phyloP scores from a whole-genome alignment of 805 yeast species.

The Hyphopichia homilentoma region DNA sequence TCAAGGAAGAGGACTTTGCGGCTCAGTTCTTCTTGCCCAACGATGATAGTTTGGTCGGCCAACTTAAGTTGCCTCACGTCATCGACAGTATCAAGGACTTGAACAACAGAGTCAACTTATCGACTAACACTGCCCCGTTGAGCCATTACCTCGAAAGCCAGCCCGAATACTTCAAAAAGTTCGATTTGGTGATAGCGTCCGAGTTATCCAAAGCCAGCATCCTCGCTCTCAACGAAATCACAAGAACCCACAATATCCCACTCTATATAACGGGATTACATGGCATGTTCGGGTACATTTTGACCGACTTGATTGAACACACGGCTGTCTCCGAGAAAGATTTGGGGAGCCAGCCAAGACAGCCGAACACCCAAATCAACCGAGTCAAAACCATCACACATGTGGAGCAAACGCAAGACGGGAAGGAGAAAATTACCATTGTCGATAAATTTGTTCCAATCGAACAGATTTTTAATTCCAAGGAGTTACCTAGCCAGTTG shows the following conservation, averaged over 20 bases:
- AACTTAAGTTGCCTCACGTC: constrained; percentile 52
- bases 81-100: constrained; percentile 59
- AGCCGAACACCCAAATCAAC: constrained; percentile 50
- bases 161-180: constrained; percentile 44
- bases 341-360: constrained; percentile 39
- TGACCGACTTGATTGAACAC: constrained; percentile 73
- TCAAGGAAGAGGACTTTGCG: constrained; percentile 61
- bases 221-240: constrained; percentile 45
- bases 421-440: constrained; percentile 41
- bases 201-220: constrained; percentile 48
- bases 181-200: constrained; percentile 73
- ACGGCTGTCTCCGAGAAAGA: constrained; percentile 51
- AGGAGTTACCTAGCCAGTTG: constrained; percentile 38
- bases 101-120: constrained; percentile 72
- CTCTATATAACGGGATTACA: constrained; percentile 65
- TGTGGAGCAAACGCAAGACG: constrained; percentile 33
- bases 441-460: constrained; percentile 37
- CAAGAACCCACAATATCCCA: constrained; percentile 58
- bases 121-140: constrained; percentile 34
- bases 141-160: constrained; percentile 11
- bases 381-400: constrained; percentile 30
- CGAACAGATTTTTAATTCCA: constrained; percentile 27
- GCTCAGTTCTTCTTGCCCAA: constrained; percentile 69
- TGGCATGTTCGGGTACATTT: constrained; percentile 81
- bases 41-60: constrained; percentile 53